Evolutionary conservation across 1,139 yeast species (phyloP).

Genomic region (Diutina sp.): DNA sequence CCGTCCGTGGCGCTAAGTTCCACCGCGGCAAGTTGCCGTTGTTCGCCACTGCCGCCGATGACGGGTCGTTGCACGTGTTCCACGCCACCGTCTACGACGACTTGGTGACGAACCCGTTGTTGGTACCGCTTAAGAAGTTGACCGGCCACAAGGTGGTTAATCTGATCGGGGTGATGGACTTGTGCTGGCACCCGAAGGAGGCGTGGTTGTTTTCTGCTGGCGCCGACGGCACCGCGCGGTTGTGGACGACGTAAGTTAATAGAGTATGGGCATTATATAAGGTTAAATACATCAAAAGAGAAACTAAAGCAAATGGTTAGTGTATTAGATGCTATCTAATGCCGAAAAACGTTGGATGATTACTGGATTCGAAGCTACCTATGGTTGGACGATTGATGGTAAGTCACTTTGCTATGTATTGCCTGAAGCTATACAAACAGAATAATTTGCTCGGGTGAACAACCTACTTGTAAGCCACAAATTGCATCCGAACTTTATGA

Average conservation of each 20-base stretch:
- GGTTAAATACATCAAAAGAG: background rate
- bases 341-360: too few relatives aligned
- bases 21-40: conserved; percentile 80
- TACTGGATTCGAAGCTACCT: too few relatives aligned
- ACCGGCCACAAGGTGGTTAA: conserved; percentile 79
- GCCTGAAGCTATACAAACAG: too few relatives aligned
- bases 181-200: conserved; percentile 95
- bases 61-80: conserved; percentile 86
- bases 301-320: background rate
- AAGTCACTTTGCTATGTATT: too few relatives aligned
- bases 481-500: too few relatives aligned
- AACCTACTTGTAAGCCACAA: too few relatives aligned
- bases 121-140: conserved; percentile 91
- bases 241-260: conserved; percentile 67
- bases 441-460: too few relatives aligned
- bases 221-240: conserved; percentile 90
- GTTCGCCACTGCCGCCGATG: conserved; percentile 95
- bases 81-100: conserved; percentile 96
- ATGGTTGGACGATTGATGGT: too few relatives aligned
- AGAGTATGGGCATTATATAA: background rate
- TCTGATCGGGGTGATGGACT: conserved; percentile 81
- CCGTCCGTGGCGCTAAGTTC: conserved; percentile 79
- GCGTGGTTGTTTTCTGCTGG: conserved; percentile 99
- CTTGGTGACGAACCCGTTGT: conserved; percentile 85
- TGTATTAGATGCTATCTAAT: too few relatives aligned